Base-by-base conservation (phyloP, 805 yeast species). In the Cyberlindnera samutprakarnensis region DNA sequence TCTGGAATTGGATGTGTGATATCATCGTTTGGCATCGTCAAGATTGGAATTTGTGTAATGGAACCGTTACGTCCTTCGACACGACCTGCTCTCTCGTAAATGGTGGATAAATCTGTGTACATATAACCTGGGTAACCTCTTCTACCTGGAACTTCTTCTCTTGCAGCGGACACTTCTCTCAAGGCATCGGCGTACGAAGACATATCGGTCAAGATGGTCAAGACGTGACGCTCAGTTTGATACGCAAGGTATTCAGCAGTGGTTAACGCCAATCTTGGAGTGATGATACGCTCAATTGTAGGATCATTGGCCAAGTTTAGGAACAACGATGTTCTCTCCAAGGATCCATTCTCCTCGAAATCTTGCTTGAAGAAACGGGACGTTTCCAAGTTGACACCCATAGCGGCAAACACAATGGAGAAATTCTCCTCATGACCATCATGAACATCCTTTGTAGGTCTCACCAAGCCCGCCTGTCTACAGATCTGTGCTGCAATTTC, bases 71-170 rank as follows among this genome's bases (percentile, higher is more conserved):
- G 82, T 47, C 99, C 99, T 68, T 92, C 98, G 42, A 92, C 97
- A 72, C 99, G 84, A 61, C 99, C 99, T 28, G 99, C 99, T 72
- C 99, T 85, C 70, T 92, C 99, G 63, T 92, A 92, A 55, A 92
- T 87, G 32, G 97, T 92, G 31, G 97, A 85, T 71, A 92, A 85
- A 80, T 92, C 99, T 29, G 99, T 92, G 69, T 92, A 92, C 99
- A 92, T 92, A 64, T 92, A 92, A 83, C 99, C 99, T 44, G 99
- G 99, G 65, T 92, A 92, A 72, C 99, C 99, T 79, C 99, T 87
- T 76, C 99, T 87, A 73, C 99, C 99, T 58, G 98, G 98, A 28
- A 92, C 98, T 68, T 94, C 98, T 67, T 92, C 99, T 73, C 99
- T 87, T 30, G 99, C 99, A 41, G 99, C 98, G 43, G 96, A 87